Evolutionary conservation across 495 filamentous ascomycete species (phyloP).

Genomic region (Thozetella sp.): DNA sequence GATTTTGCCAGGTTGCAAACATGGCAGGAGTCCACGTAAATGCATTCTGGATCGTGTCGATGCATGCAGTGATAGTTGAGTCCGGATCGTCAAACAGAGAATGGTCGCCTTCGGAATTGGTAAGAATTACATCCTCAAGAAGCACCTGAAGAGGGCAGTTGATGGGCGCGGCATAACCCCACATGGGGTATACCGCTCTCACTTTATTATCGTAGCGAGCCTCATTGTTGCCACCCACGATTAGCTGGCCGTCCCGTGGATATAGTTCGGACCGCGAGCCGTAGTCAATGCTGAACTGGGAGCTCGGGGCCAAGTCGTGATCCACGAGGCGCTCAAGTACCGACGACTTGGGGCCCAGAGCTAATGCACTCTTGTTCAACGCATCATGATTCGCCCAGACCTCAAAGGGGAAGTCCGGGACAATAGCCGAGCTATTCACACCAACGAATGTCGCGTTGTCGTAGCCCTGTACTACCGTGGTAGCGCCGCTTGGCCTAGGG

Average conservation of each 20-base stretch:
- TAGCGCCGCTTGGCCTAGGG: neutral
- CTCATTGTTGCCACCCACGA: neutral
- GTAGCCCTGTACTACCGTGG: neutral
- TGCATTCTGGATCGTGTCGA: neutral
- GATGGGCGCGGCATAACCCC: neutral
- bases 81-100: neutral
- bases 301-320: neutral
- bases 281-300: neutral
- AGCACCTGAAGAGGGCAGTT: constrained; percentile 1
- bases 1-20: neutral
- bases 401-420: neutral
- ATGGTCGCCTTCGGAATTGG: neutral
- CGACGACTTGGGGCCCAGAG: neutral
- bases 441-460: neutral
- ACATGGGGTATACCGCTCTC: neutral
- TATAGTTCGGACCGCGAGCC: neutral
- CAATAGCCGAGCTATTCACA: neutral
- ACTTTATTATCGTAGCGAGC: neutral
- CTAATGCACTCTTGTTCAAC: neutral
- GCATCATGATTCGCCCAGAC: neutral
- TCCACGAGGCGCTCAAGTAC: neutral
- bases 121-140: neutral
- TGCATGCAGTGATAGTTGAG: neutral
- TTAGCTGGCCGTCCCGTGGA: neutral
- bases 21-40: neutral